These are phyloP conservation scores for Solanum hybrid DNA, from an alignment of 305 asterid species.

Conservation along the genomic window DNA sequence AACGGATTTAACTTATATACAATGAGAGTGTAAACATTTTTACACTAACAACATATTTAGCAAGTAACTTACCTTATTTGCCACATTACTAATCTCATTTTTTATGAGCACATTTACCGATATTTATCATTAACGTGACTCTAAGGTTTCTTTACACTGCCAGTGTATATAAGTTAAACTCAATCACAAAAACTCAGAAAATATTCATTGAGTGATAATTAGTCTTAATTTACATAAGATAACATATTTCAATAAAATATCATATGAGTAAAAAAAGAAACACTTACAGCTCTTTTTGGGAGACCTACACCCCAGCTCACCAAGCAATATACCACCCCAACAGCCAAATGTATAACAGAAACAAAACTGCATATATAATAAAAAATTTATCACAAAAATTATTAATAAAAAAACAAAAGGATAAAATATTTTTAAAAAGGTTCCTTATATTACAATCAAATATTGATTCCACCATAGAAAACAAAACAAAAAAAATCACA, in stretches of 20 bases:
- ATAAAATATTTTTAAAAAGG: not conserved
- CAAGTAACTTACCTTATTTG: not conserved
- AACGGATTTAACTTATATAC: not conserved
- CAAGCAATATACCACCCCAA: constrained; percentile 84
- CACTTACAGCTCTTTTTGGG: constrained; percentile 96
- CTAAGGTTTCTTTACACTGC: not conserved
- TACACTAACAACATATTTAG: not conserved
- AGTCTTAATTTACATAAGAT: not conserved
- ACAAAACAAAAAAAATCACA: not conserved
- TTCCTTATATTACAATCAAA: not conserved
- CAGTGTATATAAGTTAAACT: not conserved
- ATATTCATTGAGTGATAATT: not conserved
- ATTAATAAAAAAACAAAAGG: not conserved
- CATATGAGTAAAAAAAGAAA: not conserved
- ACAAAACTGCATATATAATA: constrained; percentile 50
- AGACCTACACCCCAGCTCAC: constrained; percentile 84
- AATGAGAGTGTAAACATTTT: not conserved
- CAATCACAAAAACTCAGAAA: not conserved
- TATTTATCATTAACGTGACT: not conserved
- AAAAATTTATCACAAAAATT: not conserved
- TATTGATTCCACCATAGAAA: not conserved
- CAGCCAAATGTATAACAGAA: constrained; percentile 78
- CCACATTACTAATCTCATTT: not conserved
- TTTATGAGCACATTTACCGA: not conserved
- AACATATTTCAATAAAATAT: not conserved